phyloP scores from a whole-genome alignment of 345 rosid species.

The Lepidium didymum region DNA sequence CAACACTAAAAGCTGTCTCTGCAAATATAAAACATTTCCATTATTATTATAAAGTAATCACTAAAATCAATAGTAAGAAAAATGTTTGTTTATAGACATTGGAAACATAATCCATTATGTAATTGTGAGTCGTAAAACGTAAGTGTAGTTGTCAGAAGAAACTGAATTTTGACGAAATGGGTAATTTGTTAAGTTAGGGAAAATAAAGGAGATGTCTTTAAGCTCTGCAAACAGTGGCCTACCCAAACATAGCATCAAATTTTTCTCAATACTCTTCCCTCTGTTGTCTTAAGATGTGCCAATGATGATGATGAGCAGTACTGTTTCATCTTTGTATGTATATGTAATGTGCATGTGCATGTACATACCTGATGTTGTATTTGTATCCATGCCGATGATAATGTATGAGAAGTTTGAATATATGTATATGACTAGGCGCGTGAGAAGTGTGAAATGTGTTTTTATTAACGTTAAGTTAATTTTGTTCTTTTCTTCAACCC shows the following conservation, averaged over 20 bases:
- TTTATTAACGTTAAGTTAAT: neutral
- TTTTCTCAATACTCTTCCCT: neutral
- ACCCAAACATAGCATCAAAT: conserved; percentile 22
- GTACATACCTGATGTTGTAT: neutral
- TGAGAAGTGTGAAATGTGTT: conserved; percentile 3
- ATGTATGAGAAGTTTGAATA: neutral
- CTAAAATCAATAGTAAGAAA: neutral
- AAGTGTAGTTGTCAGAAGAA: conserved; percentile 24
- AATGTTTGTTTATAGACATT: neutral
- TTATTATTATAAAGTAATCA: neutral
- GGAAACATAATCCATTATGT: neutral
- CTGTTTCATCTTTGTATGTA: neutral
- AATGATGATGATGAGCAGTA: neutral
- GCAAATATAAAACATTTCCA: neutral
- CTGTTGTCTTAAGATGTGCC: neutral
- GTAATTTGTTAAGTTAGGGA: conserved; percentile 18
- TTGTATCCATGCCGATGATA: neutral
- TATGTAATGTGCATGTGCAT: neutral
- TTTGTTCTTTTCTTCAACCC: neutral
- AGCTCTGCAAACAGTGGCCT: conserved; percentile 20
- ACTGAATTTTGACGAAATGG: conserved; percentile 27
- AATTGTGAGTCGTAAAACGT: neutral
- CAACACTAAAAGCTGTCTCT: conserved; percentile 22
- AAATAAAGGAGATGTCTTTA: conserved; percentile 19
- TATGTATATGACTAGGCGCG: neutral